phyloP scores from a whole-genome alignment of 1,139 yeast genomes.

The Magnusiomyces paraingens region DNA sequence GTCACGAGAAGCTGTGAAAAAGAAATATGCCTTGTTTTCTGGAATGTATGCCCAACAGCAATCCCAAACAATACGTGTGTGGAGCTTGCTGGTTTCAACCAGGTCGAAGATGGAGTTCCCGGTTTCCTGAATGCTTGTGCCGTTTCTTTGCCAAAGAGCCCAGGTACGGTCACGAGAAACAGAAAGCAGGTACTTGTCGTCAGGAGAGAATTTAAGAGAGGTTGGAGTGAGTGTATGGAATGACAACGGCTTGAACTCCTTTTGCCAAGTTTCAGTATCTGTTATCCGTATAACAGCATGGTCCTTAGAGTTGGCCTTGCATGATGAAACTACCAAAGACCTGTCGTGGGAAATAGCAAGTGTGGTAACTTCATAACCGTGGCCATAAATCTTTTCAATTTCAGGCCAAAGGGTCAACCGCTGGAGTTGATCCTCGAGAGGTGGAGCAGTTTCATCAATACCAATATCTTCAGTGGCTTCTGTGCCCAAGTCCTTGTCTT shows the following conservation, averaged over 20 bases:
- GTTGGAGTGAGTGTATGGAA: conserved; percentile 85
- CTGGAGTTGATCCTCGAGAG: conserved; percentile 84
- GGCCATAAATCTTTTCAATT: conserved; percentile 89
- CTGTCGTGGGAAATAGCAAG: conserved; percentile 65
- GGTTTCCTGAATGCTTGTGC: conserved; percentile 23
- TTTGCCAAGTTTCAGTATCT: conserved; percentile 57
- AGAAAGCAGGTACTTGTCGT: conserved; percentile 60
- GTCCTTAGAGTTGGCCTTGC: conserved; percentile 73
- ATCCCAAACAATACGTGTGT: conserved; percentile 92
- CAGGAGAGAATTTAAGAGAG: conserved; percentile 67
- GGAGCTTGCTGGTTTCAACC: conserved; percentile 53
- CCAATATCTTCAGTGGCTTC: conserved; percentile 41
- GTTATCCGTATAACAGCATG: conserved; percentile 85
- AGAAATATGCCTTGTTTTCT: conserved; percentile 30
- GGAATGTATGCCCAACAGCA: conserved; percentile 55
- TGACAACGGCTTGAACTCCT: conserved; percentile 42
- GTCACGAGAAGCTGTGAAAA: conserved; percentile 87
- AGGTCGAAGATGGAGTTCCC: conserved; percentile 33
- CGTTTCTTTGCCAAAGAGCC: conserved; percentile 61
- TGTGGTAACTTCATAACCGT: conserved; percentile 88
- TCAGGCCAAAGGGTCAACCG: conserved; percentile 94
- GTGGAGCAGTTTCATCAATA: conserved; percentile 50
- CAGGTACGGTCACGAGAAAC: conserved; percentile 90
- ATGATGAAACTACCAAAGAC: conserved; percentile 76
- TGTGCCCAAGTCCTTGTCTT: conserved; percentile 35